Conservation (phyloP, 768 basidiomycete species). For the Tricholoma saponaceum region DNA sequence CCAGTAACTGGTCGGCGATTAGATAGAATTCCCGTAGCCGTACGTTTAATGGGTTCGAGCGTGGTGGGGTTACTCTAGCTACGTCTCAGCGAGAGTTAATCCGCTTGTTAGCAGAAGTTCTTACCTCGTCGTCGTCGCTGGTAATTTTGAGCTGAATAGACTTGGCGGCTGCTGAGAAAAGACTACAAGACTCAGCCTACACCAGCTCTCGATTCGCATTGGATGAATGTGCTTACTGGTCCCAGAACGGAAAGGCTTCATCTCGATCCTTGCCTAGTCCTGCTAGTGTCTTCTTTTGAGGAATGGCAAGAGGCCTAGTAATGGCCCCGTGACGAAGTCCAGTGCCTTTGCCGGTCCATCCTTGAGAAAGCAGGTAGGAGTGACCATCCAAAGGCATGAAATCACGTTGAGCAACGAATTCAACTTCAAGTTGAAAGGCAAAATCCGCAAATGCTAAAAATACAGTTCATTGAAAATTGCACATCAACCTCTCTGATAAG, state of each 20-base stretch:
- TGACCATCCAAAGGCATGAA: slow-evolving; percentile 70
- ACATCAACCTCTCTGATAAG: neutral
- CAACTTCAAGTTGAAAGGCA: too few relatives aligned
- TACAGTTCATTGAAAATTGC: too few relatives aligned
- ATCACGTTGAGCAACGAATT: neutral
- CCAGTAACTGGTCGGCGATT: slow-evolving; percentile 57
- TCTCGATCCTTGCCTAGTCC: slow-evolving; percentile 93
- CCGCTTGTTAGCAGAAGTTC: neutral
- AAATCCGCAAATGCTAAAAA: too few relatives aligned
- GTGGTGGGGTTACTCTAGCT: slow-evolving; percentile 5
- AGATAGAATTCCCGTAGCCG: slow-evolving; percentile 72
- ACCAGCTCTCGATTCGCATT: neutral
- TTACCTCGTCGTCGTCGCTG: slow-evolving; percentile 37
- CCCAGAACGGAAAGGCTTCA: slow-evolving; percentile 97
- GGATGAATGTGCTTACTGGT: slow-evolving; percentile 63
- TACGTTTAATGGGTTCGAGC: slow-evolving; percentile 33
- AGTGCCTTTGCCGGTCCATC: slow-evolving; percentile 84
- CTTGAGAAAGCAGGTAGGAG: slow-evolving; percentile 71
- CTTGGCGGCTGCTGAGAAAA: slow-evolving; percentile 80
- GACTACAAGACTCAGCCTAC: slow-evolving; percentile 35
- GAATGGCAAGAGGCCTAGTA: slow-evolving; percentile 67
- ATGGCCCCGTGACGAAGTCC: slow-evolving; percentile 85
- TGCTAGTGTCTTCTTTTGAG: slow-evolving; percentile 80
- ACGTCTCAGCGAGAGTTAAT: neutral
- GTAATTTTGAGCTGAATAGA: slow-evolving; percentile 71